A percentile compares a stretch with the other conserved stretches of the same genome.
Conservation (phyloP, 2,329 filamentous ascomycete genomes). For the Trichoderma atrobrunneum region DNA sequence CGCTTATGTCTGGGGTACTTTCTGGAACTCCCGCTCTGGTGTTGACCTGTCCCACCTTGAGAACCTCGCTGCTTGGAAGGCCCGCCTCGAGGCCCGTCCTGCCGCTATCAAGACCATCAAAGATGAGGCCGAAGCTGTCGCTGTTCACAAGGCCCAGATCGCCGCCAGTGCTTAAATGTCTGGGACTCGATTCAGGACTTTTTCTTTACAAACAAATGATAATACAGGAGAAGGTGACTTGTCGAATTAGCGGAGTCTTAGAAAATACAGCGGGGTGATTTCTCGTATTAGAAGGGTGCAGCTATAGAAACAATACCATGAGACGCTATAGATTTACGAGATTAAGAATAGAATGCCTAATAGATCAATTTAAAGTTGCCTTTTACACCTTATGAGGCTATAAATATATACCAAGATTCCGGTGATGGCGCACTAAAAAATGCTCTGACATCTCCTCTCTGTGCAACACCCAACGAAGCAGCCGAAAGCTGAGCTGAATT, state of each 20-base stretch:
- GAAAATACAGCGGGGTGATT: not conserved
- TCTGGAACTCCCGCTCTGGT: constrained; percentile 4
- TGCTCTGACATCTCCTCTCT: not conserved
- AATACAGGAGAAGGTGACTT: not conserved
- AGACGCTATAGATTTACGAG: not conserved
- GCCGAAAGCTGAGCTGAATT: not conserved
- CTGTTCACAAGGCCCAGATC: not conserved
- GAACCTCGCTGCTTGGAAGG: not conserved
- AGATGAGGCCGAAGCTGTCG: not conserved
- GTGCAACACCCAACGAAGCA: not conserved
- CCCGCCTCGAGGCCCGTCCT: not conserved
- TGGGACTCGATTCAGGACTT: too few relatives aligned
- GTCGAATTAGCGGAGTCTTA: not conserved
- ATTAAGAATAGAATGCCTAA: too few relatives aligned
- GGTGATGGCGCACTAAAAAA: not conserved
- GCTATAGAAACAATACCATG: not conserved
- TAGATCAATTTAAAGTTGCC: not conserved
- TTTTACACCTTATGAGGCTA: not conserved
- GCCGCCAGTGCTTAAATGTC: not conserved
- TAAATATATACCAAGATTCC: not conserved
- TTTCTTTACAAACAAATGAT: not conserved
- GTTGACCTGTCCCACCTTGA: not conserved
- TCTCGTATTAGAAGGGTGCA: not conserved
- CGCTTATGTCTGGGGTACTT: constrained; percentile 10
- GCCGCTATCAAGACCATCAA: not conserved